Evolutionary conservation across 176 grass and related monocot species (phyloP).

Genomic region (barley (Hordeum vulgare)): MorexV3_pseudomolecules_assembly NC_058519.1:525118253-525118752

Average conservation of each 20-base stretch:
- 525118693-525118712: no score
- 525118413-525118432: not conserved
- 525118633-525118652: not conserved
- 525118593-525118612: not conserved
- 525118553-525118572: not conserved
- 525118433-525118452: not conserved
- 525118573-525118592: not conserved
- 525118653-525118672: constrained; percentile 6
- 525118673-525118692: not conserved
- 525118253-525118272: constrained; percentile 8
- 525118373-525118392: not conserved
- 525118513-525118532: not conserved
- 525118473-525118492: not conserved
- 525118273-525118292: not conserved
- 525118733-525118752: no score
- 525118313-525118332: not conserved
- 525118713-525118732: no score
- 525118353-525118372: not conserved
- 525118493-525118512: not conserved
- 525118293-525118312: not conserved
- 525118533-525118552: not conserved
- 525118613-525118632: not conserved
- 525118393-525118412: not conserved
- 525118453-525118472: not conserved
- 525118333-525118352: not conserved